These are phyloP conservation scores for Lathyrus sativus DNA, from an alignment of 306 rosid species.

Conservation along the genomic window DNA sequence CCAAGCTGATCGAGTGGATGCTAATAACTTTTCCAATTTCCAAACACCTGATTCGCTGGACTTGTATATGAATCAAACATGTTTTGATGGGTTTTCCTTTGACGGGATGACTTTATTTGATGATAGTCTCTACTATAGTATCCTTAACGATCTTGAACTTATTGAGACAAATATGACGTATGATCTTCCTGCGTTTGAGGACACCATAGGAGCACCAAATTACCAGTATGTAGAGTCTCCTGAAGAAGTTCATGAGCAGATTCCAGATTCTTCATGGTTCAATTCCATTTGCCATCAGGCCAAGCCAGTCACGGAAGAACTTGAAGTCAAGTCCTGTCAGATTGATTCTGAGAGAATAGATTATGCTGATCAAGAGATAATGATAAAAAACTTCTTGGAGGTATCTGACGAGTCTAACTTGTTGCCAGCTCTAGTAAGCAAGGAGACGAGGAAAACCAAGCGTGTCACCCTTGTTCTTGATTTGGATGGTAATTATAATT, in stretches of 20 bases:
- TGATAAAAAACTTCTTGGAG: conserved; percentile 56
- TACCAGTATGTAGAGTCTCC: conserved; percentile 40
- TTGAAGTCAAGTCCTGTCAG: conserved; percentile 36
- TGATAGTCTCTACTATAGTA: conserved; percentile 38
- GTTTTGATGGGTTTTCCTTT: conserved; percentile 46
- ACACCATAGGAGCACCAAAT: conserved; percentile 45
- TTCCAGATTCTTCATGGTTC: conserved; percentile 49
- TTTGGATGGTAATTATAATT: conserved; percentile 75
- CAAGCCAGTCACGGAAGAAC: conserved; percentile 53
- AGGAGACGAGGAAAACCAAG: conserved; percentile 57
- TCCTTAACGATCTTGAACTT: conserved; percentile 49
- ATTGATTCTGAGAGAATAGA: conserved; percentile 59
- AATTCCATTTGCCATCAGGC: conserved; percentile 53
- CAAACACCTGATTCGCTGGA: conserved; percentile 58
- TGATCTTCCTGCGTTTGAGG: conserved; percentile 56
- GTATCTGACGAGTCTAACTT: conserved; percentile 60
- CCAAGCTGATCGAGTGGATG: conserved; percentile 44
- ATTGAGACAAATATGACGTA: conserved; percentile 50
- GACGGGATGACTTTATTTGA: conserved; percentile 42
- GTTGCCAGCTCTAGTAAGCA: conserved; percentile 59
- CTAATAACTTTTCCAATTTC: conserved; percentile 41
- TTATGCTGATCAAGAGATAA: conserved; percentile 70
- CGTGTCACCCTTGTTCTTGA: conserved; percentile 77
- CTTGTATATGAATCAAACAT: conserved; percentile 55
- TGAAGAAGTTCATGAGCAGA: conserved; percentile 47